Percentiles rank a stretch among this genome's conserved stretches.
Conservation (phyloP, 116 monocot genomes). For the Cymodocea nodosa region DNA sequence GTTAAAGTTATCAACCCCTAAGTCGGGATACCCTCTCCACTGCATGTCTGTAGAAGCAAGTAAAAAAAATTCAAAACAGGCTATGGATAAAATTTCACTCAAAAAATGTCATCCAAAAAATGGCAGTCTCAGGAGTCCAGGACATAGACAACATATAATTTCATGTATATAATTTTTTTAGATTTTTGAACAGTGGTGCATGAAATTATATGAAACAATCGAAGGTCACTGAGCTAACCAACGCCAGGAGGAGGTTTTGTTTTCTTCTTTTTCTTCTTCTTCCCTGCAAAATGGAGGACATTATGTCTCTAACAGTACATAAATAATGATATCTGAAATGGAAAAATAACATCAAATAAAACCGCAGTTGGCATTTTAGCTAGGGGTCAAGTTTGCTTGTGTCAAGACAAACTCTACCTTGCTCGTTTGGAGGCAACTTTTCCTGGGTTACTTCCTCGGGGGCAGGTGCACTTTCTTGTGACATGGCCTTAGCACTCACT, state of each 20-base stretch:
- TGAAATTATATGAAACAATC: background rate
- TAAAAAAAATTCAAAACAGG: background rate
- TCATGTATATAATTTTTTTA: background rate
- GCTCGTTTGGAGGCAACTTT: slow-evolving; percentile 48
- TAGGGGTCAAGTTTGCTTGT: background rate
- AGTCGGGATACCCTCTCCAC: slow-evolving; percentile 54
- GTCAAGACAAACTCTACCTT: slow-evolving; percentile 29
- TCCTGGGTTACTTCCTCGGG: slow-evolving; percentile 44
- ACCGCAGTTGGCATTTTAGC: background rate
- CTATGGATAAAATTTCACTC: background rate
- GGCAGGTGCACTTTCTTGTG: slow-evolving; percentile 33
- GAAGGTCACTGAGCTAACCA: slow-evolving; percentile 31
- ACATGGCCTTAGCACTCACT: slow-evolving; percentile 27
- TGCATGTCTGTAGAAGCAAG: slow-evolving; percentile 46
- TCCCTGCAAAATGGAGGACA: slow-evolving; percentile 26
- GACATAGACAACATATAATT: too few relatives aligned
- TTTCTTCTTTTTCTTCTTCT: slow-evolving; percentile 97
- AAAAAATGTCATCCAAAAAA: background rate
- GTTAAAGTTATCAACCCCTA: slow-evolving; percentile 45
- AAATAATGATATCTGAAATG: background rate
- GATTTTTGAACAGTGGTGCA: background rate
- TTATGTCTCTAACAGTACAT: background rate
- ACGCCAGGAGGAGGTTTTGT: slow-evolving; percentile 21
- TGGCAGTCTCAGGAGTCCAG: too few relatives aligned
- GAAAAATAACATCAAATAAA: background rate